Conservation (phyloP, 495 filamentous ascomycete species). For the Polyplosphaeria fusca region DNA sequence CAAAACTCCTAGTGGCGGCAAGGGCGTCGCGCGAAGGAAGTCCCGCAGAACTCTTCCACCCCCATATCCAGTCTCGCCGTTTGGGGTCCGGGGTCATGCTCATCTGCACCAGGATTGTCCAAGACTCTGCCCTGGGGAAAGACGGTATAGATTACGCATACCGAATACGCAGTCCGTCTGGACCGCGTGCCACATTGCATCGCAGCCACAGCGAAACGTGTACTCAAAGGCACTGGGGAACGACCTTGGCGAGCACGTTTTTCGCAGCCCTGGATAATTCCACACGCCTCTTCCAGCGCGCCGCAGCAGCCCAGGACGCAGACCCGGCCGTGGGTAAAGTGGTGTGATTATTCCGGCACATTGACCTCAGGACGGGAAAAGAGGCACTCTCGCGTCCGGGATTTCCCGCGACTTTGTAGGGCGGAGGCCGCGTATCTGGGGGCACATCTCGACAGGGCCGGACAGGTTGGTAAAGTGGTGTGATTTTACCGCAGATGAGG, state of each 20-base stretch:
- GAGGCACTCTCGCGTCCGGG: not conserved
- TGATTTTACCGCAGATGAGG: constrained; percentile 8
- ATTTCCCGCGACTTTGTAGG: not conserved
- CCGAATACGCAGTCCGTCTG: too few species aligned
- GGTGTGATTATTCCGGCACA: not conserved
- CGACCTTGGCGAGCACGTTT: too few species aligned
- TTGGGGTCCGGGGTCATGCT: not conserved
- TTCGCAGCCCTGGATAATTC: too few species aligned
- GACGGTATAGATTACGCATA: too few species aligned
- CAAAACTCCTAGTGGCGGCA: not conserved
- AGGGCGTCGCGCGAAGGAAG: not conserved
- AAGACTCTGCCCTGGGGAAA: too few species aligned
- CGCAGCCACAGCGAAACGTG: too few species aligned
- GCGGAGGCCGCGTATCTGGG: not conserved
- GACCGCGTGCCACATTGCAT: too few species aligned
- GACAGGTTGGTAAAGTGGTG: constrained; percentile 8
- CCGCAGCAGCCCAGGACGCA: not conserved
- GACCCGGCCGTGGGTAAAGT: constrained; percentile 1
- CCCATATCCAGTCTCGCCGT: not conserved
- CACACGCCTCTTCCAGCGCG: not conserved
- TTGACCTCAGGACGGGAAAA: not conserved
- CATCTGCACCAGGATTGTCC: not conserved
- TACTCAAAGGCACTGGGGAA: too few species aligned
- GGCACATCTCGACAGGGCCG: not conserved
- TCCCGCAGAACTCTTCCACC: not conserved